Conservation (phyloP, 257 asterid species). For the Solanum chmielewskii region DNA sequence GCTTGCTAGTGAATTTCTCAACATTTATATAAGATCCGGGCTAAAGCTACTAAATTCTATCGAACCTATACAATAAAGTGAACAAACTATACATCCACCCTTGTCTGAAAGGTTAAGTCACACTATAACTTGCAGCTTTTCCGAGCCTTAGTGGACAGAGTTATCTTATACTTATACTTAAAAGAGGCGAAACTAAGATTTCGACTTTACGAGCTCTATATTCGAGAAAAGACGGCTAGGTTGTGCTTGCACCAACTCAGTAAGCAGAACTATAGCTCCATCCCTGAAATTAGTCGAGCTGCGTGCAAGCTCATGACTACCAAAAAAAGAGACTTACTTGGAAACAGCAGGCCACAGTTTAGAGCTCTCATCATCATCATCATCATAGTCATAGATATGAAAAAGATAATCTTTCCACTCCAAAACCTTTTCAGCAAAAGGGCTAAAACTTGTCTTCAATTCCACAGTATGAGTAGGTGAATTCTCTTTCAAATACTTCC, state of each 20-base stretch:
- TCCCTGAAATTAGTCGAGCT: neutral
- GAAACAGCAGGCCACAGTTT: neutral
- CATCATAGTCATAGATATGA: conserved; percentile 17
- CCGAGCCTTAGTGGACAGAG: fast-evolving
- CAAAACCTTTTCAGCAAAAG: conserved; percentile 25
- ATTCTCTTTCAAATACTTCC: conserved; percentile 32
- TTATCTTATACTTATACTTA: neutral
- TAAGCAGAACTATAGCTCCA: neutral
- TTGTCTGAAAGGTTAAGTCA: too few species aligned
- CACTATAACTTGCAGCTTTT: neutral
- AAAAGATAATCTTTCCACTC: conserved; percentile 25
- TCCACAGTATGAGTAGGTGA: conserved; percentile 28
- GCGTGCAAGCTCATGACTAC: neutral
- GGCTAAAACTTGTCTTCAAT: conserved; percentile 38
- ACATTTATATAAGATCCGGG: neutral
- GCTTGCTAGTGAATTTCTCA: neutral
- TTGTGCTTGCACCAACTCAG: neutral
- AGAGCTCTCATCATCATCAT: conserved; percentile 1
- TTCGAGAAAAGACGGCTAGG: neutral
- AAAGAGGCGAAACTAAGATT: neutral
- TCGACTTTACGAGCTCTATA: neutral
- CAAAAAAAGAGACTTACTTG: neutral
- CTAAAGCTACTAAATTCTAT: neutral
- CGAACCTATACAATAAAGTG: neutral
- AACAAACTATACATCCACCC: neutral